phyloP scores from a whole-genome alignment of 306 rosid species.

The Cucumis hystrix region DNA sequence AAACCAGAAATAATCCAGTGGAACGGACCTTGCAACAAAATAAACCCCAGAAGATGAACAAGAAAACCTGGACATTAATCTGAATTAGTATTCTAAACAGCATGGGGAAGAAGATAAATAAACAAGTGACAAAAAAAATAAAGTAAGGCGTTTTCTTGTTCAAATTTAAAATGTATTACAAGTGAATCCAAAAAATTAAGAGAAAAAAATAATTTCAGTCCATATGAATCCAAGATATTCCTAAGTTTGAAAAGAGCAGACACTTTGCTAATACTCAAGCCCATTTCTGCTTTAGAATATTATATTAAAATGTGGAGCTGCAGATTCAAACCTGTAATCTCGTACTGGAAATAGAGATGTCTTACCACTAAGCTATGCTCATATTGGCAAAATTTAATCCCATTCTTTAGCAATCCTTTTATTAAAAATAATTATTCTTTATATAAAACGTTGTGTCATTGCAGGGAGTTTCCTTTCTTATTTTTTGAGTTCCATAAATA shows the following conservation, averaged over 20 bases:
- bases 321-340: background rate
- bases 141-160: background rate
- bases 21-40: constrained; percentile 84
- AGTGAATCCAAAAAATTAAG: background rate
- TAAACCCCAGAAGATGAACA: constrained; percentile 73
- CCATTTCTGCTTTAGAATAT: background rate
- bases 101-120: background rate
- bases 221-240: background rate
- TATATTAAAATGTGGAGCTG: background rate
- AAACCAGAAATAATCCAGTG: background rate
- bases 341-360: background rate
- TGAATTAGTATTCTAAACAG: constrained; percentile 17
- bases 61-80: constrained; percentile 50
- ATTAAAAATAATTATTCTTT: background rate
- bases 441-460: background rate
- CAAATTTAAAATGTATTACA: background rate
- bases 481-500: background rate
- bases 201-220: background rate
- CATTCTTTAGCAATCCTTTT: background rate
- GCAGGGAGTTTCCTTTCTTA: background rate
- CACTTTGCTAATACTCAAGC: background rate
- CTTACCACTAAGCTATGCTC: background rate
- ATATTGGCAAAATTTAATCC: background rate
- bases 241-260: background rate
- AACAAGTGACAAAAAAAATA: background rate